A percentile compares a stretch with the other conserved stretches of the same genome.
Evolutionary conservation across 2,329 filamentous ascomycete species (phyloP).

Genomic region (Penicillium nordicum): DNA sequence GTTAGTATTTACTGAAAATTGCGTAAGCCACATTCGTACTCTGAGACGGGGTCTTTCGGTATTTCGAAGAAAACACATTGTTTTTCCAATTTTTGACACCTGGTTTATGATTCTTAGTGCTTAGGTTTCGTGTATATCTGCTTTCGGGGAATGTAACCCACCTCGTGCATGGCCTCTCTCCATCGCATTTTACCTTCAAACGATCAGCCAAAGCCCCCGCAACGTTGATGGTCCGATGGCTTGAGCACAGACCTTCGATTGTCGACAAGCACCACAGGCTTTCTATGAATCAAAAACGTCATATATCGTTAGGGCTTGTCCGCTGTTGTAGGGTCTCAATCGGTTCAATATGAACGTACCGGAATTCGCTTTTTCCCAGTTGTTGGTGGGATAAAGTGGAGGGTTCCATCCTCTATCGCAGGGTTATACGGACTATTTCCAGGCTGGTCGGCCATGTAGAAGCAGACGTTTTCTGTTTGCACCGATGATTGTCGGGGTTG

Average conservation of each 20-base stretch:
- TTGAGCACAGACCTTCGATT: slow-evolving; percentile 31
- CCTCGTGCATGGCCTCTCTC: slow-evolving; percentile 37
- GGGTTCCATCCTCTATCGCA: slow-evolving; percentile 23
- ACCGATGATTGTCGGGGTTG: background rate
- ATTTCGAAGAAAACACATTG: slow-evolving; percentile 37
- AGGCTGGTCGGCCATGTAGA: background rate
- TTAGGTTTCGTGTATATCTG: background rate
- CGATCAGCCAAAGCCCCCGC: background rate
- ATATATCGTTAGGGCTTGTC: background rate
- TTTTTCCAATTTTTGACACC: slow-evolving; percentile 36
- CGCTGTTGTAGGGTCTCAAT: background rate
- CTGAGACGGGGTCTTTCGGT: slow-evolving; percentile 29
- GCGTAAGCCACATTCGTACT: slow-evolving; percentile 19
- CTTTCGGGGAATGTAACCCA: slow-evolving; percentile 2
- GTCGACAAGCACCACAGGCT: slow-evolving; percentile 38
- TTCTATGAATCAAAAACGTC: slow-evolving; percentile 24
- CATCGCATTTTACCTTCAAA: slow-evolving; percentile 36
- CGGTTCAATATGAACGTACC: slow-evolving; percentile 18
- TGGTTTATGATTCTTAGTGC: background rate
- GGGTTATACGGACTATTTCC: background rate
- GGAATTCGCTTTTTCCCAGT: slow-evolving; percentile 38
- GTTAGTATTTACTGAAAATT: background rate
- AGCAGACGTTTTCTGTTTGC: background rate
- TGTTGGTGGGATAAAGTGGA: slow-evolving; percentile 21
- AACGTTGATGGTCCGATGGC: background rate